These are phyloP conservation scores for Pigoraptor vietnamica DNA, from an alignment of 78 protist species.

Conservation along the genomic window DNA sequence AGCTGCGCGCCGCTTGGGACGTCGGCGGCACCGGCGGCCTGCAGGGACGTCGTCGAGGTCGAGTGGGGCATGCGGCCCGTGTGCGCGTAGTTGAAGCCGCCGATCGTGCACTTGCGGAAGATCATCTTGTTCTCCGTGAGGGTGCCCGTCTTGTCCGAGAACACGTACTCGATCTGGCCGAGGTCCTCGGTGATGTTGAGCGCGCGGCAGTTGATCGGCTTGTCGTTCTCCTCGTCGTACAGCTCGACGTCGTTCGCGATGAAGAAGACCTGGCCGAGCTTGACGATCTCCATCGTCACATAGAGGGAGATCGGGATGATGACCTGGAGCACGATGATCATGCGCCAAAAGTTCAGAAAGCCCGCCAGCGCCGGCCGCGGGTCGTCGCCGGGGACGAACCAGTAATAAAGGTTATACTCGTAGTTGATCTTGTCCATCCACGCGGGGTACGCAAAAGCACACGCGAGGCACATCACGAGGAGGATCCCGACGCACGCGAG, in stretches of 20 bases:
- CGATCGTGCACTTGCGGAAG: conserved; percentile 64
- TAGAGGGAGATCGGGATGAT: conserved; percentile 53
- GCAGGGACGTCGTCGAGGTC: neutral
- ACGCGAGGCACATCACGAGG: neutral
- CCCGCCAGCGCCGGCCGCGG: neutral
- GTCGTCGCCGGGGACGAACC: neutral
- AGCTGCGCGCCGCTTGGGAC: neutral
- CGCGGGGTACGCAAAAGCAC: neutral
- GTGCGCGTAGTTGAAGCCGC: conserved; percentile 24
- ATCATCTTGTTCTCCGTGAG: conserved; percentile 55
- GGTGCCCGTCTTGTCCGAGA: conserved; percentile 64
- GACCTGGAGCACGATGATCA: neutral
- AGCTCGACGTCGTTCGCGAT: neutral
- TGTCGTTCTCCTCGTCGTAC: neutral
- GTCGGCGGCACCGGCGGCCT: neutral
- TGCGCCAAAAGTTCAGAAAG: neutral
- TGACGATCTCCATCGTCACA: conserved; percentile 31
- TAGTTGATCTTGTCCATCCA: neutral
- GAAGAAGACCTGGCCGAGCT: neutral
- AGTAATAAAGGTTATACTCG: neutral
- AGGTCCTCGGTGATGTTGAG: conserved; percentile 36
- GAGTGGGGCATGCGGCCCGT: conserved; percentile 9
- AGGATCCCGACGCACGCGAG: neutral
- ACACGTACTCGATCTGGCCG: conserved; percentile 38
- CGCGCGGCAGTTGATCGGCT: conserved; percentile 7